phyloP scores from a whole-genome alignment of 2,329 filamentous ascomycete species.

The Fusarium algeriense region DNA sequence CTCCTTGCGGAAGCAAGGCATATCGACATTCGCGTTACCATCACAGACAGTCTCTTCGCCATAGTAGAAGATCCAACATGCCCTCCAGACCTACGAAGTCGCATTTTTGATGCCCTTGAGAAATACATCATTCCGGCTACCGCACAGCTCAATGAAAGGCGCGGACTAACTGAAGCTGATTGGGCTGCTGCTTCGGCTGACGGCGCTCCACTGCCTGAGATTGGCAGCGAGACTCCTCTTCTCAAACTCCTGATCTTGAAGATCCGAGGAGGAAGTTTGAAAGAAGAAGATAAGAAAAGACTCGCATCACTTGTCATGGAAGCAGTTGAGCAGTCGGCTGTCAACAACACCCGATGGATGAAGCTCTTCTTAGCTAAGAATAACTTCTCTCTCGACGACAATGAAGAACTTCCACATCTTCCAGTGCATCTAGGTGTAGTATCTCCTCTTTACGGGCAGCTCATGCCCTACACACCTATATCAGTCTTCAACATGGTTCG shows the following conservation, averaged over 20 bases:
- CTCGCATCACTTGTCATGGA: constrained; percentile 44
- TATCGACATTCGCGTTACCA: constrained; percentile 49
- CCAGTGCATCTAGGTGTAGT: constrained; percentile 39
- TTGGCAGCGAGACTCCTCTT: constrained; percentile 23
- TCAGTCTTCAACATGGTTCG: constrained; percentile 36
- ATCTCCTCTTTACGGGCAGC: constrained; percentile 17
- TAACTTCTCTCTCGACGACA: constrained; percentile 36
- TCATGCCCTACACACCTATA: constrained; percentile 30
- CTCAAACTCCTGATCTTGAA: constrained; percentile 15
- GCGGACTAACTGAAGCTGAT: constrained; percentile 43
- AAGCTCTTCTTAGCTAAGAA: constrained; percentile 50
- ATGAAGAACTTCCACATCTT: constrained; percentile 41
- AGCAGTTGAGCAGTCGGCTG: constrained; percentile 45
- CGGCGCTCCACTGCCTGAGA: constrained; percentile 7
- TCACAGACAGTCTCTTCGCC: constrained; percentile 47
- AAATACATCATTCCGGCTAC: constrained; percentile 46
- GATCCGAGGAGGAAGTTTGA: neutral
- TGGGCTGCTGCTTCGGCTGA: constrained; percentile 40
- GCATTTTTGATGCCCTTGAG: constrained; percentile 47
- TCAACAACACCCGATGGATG: constrained; percentile 50
- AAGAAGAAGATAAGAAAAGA: constrained; percentile 11
- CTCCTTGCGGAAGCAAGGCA: constrained; percentile 50
- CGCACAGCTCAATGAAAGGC: constrained; percentile 49
- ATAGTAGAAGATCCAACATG: constrained; percentile 35
- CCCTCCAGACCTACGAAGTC: constrained; percentile 16